phyloP scores from a whole-genome alignment of 2,329 filamentous ascomycete species.

The Penicillium paneum region DNA sequence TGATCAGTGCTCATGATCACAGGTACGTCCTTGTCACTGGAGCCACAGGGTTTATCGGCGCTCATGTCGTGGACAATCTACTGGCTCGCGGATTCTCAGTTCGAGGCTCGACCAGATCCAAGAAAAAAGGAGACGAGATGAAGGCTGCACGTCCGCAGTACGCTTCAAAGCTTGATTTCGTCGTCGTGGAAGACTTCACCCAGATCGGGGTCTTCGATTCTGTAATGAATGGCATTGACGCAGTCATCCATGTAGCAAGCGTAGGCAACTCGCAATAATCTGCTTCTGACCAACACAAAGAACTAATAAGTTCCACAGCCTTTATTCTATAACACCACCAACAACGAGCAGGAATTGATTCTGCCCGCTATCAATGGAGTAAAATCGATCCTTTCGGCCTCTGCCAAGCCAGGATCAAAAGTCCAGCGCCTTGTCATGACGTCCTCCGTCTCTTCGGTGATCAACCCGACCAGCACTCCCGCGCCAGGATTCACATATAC shows the following conservation, averaged over 20 bases:
- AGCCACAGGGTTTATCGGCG: constrained; percentile 30
- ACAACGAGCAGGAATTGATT: constrained; percentile 47
- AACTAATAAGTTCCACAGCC: constrained; percentile 30
- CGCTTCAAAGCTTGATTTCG: constrained; percentile 40
- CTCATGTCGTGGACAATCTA: constrained; percentile 29
- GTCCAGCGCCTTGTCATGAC: constrained; percentile 29
- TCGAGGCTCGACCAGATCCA: constrained; percentile 24
- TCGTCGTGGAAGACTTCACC: constrained; percentile 45
- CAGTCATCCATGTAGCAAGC: constrained; percentile 47
- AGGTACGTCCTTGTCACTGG: constrained; percentile 27
- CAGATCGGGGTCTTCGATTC: constrained; percentile 37
- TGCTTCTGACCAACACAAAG: neutral
- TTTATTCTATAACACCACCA: constrained; percentile 43
- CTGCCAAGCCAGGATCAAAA: constrained; percentile 15
- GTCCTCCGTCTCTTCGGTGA: constrained; percentile 31
- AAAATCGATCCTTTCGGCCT: constrained; percentile 40
- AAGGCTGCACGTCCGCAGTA: constrained; percentile 39
- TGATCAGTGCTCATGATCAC: neutral
- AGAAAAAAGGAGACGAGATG: constrained; percentile 32
- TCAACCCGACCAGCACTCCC: constrained; percentile 18
- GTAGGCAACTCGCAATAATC: constrained; percentile 25
- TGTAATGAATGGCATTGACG: constrained; percentile 43
- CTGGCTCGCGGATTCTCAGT: constrained; percentile 23
- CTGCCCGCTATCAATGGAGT: constrained; percentile 49
- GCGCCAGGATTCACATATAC: constrained; percentile 27